Conservation (phyloP, 176 grass and related monocot genomes). For the Poa pratensis region DNA sequence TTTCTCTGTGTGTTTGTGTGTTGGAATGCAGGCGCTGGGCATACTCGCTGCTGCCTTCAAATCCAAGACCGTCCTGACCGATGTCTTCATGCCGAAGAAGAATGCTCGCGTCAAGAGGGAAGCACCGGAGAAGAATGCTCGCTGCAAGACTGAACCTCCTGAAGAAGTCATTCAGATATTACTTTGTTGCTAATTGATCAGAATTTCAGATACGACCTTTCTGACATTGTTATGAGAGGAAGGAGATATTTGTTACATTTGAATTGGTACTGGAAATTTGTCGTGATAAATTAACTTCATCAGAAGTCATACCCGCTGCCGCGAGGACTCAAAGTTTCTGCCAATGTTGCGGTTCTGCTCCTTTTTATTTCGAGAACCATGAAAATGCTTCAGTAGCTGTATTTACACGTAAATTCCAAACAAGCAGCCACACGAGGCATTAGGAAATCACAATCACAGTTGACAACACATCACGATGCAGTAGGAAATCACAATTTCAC, state of each 20-base stretch:
- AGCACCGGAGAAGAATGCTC: neutral
- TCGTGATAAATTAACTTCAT: neutral
- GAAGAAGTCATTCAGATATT: conserved; percentile 2
- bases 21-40: conserved; percentile 22
- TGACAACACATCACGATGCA: no score
- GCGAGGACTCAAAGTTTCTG: no score
- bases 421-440: no score
- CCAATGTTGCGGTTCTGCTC: no score
- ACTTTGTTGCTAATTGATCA: neutral
- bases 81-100: conserved; percentile 32
- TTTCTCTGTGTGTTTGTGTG: neutral
- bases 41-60: conserved; percentile 36
- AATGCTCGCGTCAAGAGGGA: conserved; percentile 32
- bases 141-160: conserved; percentile 16
- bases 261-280: neutral
- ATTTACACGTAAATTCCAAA: no score
- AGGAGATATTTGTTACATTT: neutral
- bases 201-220: neutral
- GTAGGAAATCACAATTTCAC: no score
- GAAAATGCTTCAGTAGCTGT: no score
- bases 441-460: no score
- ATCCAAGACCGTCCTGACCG: conserved; percentile 33
- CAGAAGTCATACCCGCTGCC: neutral
- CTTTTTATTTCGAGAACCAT: no score
- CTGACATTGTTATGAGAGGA: neutral